Conservation (phyloP, 139 green algal species). For the Coccomyxa sp. region DNA sequence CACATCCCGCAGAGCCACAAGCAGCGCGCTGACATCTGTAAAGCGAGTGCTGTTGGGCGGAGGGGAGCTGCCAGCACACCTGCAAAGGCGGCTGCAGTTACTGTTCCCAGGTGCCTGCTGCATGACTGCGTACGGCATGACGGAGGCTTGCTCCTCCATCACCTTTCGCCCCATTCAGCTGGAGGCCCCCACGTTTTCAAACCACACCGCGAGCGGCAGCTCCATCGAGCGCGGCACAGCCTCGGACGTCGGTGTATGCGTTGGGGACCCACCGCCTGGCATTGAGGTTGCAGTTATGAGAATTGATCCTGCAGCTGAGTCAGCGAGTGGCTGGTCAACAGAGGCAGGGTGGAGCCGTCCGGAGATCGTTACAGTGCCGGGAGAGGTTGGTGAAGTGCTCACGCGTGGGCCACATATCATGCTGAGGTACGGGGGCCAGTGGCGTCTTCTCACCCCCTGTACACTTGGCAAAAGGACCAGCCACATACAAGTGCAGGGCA, state of each 20-base stretch:
- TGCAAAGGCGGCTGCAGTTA: background rate
- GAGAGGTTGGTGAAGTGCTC: constrained; percentile 36
- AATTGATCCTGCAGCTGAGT: background rate
- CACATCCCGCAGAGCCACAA: background rate
- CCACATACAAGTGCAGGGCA: too few species aligned
- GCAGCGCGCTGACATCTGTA: constrained; percentile 2
- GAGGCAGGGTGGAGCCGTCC: too few species aligned
- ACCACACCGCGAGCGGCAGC: background rate
- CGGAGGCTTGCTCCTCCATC: constrained; percentile 75
- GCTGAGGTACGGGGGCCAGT: constrained; percentile 75
- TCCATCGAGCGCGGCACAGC: background rate
- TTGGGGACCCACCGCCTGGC: constrained; percentile 38
- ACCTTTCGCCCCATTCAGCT: constrained; percentile 44
- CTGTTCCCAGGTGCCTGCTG: constrained; percentile 59
- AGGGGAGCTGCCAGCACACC: constrained; percentile 16
- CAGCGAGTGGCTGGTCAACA: background rate
- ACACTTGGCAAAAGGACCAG: too few species aligned
- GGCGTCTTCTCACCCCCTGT: background rate
- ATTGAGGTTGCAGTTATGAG: constrained; percentile 38
- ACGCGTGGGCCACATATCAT: constrained; percentile 73
- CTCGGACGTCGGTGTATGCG: background rate
- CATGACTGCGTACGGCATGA: constrained; percentile 84
- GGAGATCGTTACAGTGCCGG: background rate
- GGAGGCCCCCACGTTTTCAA: background rate
- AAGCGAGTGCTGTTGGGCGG: constrained; percentile 41